phyloP scores from a whole-genome alignment of 2,329 filamentous ascomycete genomes.

The Dactylellina cionopaga region DNA sequence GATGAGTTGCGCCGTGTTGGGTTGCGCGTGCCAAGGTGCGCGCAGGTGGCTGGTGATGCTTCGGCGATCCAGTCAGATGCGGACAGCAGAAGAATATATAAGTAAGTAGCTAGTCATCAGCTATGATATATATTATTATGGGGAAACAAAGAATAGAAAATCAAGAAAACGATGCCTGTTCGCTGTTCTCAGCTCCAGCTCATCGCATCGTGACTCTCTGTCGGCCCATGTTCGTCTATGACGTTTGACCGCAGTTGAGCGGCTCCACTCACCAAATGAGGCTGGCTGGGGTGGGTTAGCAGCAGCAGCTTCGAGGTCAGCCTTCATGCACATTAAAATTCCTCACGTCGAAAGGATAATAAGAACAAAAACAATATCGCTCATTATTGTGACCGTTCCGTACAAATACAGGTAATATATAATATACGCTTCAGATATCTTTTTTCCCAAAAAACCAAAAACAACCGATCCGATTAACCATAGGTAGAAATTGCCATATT shows the following conservation, averaged over 20 bases:
- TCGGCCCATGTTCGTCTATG: conserved; percentile 26
- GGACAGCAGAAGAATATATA: background rate
- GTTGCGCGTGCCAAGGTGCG: too few relatives aligned
- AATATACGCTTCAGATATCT: conserved; percentile 12
- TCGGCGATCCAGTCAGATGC: conserved; percentile 4
- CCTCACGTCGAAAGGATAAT: too few relatives aligned
- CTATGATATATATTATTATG: too few relatives aligned
- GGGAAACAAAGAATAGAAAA: background rate
- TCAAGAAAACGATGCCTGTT: background rate
- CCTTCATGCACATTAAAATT: too few relatives aligned
- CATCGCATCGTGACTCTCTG: conserved; percentile 24
- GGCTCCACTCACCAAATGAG: conserved; percentile 20
- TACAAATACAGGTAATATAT: conserved; percentile 43
- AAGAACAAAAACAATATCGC: conserved; percentile 20
- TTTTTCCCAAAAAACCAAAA: conserved; percentile 14
- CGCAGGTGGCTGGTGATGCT: too few relatives aligned
- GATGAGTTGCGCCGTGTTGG: too few relatives aligned
- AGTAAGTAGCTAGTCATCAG: background rate
- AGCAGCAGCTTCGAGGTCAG: too few relatives aligned
- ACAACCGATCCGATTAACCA: conserved; percentile 15
- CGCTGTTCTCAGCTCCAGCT: background rate
- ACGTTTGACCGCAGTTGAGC: conserved; percentile 31
- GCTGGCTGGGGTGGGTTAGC: too few relatives aligned
- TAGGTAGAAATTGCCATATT: conserved; percentile 28
- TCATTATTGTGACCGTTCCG: conserved; percentile 38